Evolutionary conservation across 2,329 filamentous ascomycete genomes (phyloP), one percentile per base, ranked within the genome.

Genomic region (Nemania serpens): DNA sequence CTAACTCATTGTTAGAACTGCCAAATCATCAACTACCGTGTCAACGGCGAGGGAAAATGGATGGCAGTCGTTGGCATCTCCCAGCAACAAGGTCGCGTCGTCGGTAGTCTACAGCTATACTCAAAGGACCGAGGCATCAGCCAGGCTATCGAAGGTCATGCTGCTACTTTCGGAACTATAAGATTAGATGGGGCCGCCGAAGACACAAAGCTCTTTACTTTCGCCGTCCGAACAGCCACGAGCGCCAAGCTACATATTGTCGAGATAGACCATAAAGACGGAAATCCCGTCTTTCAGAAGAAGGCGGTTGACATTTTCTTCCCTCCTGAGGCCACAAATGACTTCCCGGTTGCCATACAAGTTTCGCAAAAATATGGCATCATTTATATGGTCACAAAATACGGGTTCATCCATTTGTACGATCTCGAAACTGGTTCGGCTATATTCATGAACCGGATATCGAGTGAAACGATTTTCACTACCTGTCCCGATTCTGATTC

Each of bases 401-500:
- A 97, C 73, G 95, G 95, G 55, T 99, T 98, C 79, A 98, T 99
- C 71, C 95, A 99, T 78, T 86, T 99, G 22, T 98, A 99, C 79
- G 96, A 99, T 73, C 87, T 99, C 59, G 96, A 99, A 81, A 95
- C 91, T 7, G 96, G 91, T 60, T 91, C 90, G 12, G 96, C 92
- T 75, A 95, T 99, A 75, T 99, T 97, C 85, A 96, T 99, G 93
- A 99, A 99, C 84, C 90, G 96, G 70, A 99, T 99, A 73, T 99
- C 95, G 36, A 97, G 93, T 81, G 95, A 99, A 75, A 99, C 95
- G 25, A 98, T 99, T 75, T 99, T 99, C 81, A 96, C 94, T 25
- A 97, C 93, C 18, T 90, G 91, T 48, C 81, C 88, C 37, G 95
- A 99, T 75, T 84, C 85, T 56, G 88, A 93, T 20, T 96, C 92